phyloP scores from a whole-genome alignment of 1,284 basidiomycete species.

The Ustilago cynodontis region DNA sequence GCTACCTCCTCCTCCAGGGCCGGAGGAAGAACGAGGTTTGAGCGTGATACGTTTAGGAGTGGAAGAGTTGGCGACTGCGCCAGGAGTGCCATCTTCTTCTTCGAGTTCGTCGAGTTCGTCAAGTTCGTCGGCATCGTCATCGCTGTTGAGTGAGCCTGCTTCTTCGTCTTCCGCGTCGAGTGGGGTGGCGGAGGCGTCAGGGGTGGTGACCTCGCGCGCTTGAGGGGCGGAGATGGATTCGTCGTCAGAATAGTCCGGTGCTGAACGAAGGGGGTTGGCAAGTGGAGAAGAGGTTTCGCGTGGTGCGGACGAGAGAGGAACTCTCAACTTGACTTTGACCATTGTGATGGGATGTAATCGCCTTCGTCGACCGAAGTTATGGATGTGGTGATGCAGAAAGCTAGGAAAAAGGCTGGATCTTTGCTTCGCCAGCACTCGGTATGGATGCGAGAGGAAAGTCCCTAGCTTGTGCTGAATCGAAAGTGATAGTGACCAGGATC shows the following conservation, averaged over 20 bases:
- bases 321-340: slow-evolving; percentile 55
- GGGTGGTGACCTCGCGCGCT: not conserved
- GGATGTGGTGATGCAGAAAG: not conserved
- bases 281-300: slow-evolving; percentile 51
- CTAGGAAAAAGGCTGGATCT: too few species aligned
- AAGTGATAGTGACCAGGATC: not conserved
- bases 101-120: slow-evolving; percentile 52
- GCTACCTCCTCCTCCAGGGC: slow-evolving; percentile 8
- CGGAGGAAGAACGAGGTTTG: slow-evolving; percentile 36
- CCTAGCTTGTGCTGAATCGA: not conserved
- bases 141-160: slow-evolving; percentile 18
- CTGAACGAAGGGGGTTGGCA: slow-evolving; percentile 37
- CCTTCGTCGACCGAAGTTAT: not conserved
- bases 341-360: not conserved
- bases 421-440: too few species aligned
- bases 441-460: not conserved
- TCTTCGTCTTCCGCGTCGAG: slow-evolving; percentile 18
- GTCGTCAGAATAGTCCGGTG: slow-evolving; percentile 47
- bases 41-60: slow-evolving; percentile 45
- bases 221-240: slow-evolving; percentile 22
- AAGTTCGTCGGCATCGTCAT: slow-evolving; percentile 44
- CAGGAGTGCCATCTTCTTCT: slow-evolving; percentile 20
- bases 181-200: not conserved
- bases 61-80: slow-evolving; percentile 10
- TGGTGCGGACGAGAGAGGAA: slow-evolving; percentile 47